Evolutionary conservation across 345 rosid genomes (phyloP).

Genomic region (Bretschneidera sinensis): DNA sequence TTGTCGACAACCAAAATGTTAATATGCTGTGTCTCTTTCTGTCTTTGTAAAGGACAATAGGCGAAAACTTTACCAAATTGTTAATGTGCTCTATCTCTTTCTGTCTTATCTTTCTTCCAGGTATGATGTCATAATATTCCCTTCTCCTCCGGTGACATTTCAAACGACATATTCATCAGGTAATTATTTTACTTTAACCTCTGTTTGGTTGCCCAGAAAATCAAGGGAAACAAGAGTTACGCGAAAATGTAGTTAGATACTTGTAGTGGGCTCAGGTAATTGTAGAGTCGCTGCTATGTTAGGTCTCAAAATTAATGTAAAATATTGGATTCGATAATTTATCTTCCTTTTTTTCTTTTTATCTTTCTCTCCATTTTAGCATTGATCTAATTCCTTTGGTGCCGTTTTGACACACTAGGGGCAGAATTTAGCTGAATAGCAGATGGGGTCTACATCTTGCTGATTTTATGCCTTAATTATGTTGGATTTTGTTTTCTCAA

Average conservation of each 20-base stretch:
- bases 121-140: neutral
- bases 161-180: no score
- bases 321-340: no score
- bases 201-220: neutral
- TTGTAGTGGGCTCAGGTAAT: neutral
- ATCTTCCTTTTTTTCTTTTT: no score
- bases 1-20: conserved; percentile 3
- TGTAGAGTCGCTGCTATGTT: no score
- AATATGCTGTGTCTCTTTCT: neutral
- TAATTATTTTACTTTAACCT: conserved; percentile 8
- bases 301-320: no score
- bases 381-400: no score
- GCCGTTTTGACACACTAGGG: no score
- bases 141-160: conserved; percentile 8
- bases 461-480: neutral
- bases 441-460: neutral
- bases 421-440: neutral
- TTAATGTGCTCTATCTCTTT: neutral
- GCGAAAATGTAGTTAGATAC: neutral
- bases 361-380: no score
- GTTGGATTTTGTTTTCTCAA: neutral
- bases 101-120: neutral
- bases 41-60: no score
- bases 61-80: conserved; percentile 10
- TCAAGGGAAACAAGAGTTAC: neutral